phyloP scores from a whole-genome alignment of 345 rosid species.

The Corymbia maculata region DNA sequence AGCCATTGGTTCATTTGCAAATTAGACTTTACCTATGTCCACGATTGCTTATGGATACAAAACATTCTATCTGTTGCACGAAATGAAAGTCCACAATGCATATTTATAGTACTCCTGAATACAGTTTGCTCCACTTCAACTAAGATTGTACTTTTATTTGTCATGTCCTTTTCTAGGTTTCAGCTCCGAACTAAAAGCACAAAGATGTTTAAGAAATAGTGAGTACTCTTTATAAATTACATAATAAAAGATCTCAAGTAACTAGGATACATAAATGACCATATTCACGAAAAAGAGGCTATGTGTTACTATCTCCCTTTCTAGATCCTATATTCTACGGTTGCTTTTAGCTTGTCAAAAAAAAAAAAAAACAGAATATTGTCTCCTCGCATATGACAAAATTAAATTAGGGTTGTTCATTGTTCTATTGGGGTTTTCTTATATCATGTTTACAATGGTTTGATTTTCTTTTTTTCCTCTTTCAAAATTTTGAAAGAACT shows the following conservation, averaged over 20 bases:
- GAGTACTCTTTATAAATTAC: not conserved
- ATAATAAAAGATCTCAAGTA: not conserved
- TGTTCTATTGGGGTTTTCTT: not conserved
- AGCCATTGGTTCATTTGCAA: not conserved
- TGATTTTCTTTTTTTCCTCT: not conserved
- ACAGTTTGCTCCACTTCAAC: not conserved
- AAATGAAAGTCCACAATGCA: not conserved
- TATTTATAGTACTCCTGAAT: not conserved
- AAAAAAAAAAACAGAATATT: not conserved
- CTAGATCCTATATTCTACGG: not conserved
- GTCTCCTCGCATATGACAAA: not conserved
- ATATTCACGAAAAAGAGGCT: not conserved
- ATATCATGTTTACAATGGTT: not conserved
- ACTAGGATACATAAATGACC: not conserved
- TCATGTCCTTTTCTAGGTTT: not conserved
- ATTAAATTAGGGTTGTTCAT: not conserved
- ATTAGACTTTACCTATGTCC: not conserved
- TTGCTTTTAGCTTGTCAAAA: not conserved
- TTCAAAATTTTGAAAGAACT: not conserved
- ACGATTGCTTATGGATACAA: not conserved
- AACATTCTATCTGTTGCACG: not conserved
- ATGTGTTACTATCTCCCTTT: not conserved
- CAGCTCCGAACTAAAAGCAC: not conserved
- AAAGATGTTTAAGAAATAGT: not conserved
- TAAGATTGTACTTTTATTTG: not conserved